These are phyloP conservation scores for Zymoseptoria tritici DNA, from an alignment of 2,329 filamentous ascomycete genomes.

Conservation along the genomic window DNA sequence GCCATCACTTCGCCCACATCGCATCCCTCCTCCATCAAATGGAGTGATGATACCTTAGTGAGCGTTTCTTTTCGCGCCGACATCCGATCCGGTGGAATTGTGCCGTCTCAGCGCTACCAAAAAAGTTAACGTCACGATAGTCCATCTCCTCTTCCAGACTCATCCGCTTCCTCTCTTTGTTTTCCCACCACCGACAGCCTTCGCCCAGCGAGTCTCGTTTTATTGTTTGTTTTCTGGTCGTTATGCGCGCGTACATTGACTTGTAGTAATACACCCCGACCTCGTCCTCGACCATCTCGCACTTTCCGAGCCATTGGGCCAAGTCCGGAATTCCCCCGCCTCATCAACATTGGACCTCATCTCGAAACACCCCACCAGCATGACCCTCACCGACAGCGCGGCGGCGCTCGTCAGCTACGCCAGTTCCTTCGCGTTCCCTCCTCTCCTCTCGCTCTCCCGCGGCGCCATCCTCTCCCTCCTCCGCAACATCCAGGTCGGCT, in stretches of 20 bases:
- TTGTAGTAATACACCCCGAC: not conserved
- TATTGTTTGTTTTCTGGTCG: not conserved
- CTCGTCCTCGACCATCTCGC: not conserved
- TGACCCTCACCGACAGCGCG: constrained; percentile 31
- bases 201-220: not conserved
- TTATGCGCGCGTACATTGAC: not conserved
- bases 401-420: constrained; percentile 36
- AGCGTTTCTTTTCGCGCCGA: not conserved
- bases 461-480: constrained; percentile 40
- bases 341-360: not conserved
- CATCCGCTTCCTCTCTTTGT: not conserved
- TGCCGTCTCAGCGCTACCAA: not conserved
- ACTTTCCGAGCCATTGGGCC: constrained; percentile 24
- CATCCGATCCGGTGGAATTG: not conserved
- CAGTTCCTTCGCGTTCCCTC: constrained; percentile 41
- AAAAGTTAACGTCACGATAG: not conserved
- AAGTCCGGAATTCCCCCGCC: constrained; percentile 3
- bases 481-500: constrained; percentile 39
- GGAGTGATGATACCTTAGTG: not conserved
- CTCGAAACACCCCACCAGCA: not conserved
- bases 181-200: not conserved
- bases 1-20: not conserved
- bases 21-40: not conserved
- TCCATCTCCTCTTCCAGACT: not conserved
- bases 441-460: constrained; percentile 41